Conservation (phyloP, 2,329 filamentous ascomycete genomes). For the Colletotrichum aenigma region DNA sequence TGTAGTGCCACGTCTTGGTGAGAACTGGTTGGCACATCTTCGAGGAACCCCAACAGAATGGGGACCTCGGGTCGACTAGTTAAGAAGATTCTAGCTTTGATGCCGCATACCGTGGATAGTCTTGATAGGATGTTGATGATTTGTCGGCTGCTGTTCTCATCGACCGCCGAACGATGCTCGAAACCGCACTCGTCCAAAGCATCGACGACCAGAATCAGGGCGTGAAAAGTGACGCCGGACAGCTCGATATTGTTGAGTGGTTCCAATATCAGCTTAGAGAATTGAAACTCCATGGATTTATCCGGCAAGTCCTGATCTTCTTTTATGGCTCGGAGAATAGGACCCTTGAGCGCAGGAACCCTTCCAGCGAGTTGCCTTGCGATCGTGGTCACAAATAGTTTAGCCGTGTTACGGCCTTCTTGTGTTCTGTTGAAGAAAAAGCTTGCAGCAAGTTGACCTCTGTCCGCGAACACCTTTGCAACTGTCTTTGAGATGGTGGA, state of each 20-base stretch:
- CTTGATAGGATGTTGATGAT: accelerated
- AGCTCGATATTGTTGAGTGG: accelerated
- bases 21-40: not conserved
- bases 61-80: not conserved
- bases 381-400: accelerated
- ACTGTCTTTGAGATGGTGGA: not conserved
- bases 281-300: not conserved
- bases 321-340: accelerated
- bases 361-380: not conserved
- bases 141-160: not conserved
- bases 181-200: not conserved
- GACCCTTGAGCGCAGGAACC: accelerated
- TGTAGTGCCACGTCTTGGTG: not conserved
- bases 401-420: not conserved
- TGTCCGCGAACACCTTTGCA: not conserved
- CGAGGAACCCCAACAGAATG: not conserved
- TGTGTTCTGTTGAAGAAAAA: not conserved
- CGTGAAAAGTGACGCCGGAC: accelerated
- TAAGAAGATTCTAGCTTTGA: not conserved
- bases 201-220: not conserved
- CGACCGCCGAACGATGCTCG: not conserved
- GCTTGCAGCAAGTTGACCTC: not conserved
- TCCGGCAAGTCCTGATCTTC: not conserved
- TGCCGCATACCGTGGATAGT: not conserved
- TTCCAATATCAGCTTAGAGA: not conserved